Evolutionary conservation across 2,329 filamentous ascomycete genomes (phyloP), one percentile per base, ranked within the genome.

Genomic region (Paradendryphiella salina): DNA sequence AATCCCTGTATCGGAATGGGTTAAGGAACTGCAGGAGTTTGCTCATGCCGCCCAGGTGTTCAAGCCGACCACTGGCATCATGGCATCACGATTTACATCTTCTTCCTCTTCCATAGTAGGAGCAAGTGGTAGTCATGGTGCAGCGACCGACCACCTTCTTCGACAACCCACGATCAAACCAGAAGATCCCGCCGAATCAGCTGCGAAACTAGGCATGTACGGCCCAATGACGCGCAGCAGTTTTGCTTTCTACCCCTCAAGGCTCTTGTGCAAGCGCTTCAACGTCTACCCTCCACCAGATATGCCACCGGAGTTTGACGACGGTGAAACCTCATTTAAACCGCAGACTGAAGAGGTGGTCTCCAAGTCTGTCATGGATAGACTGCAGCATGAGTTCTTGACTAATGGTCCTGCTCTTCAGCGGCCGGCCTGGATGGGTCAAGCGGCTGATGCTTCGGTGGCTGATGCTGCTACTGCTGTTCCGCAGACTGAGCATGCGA

Each of bases 201-300:
- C 94, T 1, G 94, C 94, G 6, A 89, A 82, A 65, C 77, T 96
- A 68, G 91, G 90, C 50, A 96, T 97, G 91, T 96, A 92, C 73
- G 94, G 94, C 1, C 81, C 85, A 11, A 82, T 97, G 84, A 99
- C 94, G 3, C 81, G 94, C 54, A 84, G 80, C 17, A 78, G 80
- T 0, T 72, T 83, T 6, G 82, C 85, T 4, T 97, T 96, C 72
- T 86, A 86, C 61, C 94, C 94, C 0, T 86, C 87, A 1, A 80
- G 91, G 46, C 75, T 99, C 33, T 75, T 97, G n/a, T 97, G 93
- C 75, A 99, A 97, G 71, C 82, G 94, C 7, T 96, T 99, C 75
- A 91, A 91, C 61, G 87, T 97, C n/a, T 85, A 81, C 53, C 83
- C 88, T 7, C 90, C 92, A 4, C 60, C 82, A 8, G 82, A 90